Percentiles rank a stretch among this genome's conserved stretches.
phyloP scores from a whole-genome alignment of 495 filamentous ascomycete species.

The Hypoxylon fragiforme region DNA sequence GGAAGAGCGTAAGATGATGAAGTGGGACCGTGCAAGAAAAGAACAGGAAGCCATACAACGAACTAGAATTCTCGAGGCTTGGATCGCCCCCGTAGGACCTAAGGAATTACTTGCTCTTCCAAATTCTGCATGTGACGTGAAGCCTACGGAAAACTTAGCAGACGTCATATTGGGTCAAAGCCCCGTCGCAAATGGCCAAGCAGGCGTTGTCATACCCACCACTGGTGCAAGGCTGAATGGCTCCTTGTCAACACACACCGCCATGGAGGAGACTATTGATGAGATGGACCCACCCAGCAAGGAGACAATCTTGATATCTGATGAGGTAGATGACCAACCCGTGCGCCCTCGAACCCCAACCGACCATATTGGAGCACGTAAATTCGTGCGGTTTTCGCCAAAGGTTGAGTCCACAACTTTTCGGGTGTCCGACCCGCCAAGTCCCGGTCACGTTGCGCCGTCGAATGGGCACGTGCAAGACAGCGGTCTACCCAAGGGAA shows the following conservation, averaged over 20 bases:
- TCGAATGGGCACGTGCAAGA: slow-evolving; percentile 20
- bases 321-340: slow-evolving; percentile 8
- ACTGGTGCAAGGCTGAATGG: not conserved
- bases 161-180: not conserved
- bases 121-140: slow-evolving; percentile 36
- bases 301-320: not conserved
- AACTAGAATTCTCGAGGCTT: slow-evolving; percentile 40
- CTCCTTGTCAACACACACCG: not conserved
- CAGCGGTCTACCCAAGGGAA: slow-evolving; percentile 8
- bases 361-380: slow-evolving; percentile 44
- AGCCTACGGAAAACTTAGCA: not conserved
- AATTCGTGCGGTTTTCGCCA: slow-evolving; percentile 68
- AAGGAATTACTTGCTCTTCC: slow-evolving; percentile 44
- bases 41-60: slow-evolving; percentile 79
- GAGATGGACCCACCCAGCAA: not conserved
- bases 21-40: slow-evolving; percentile 83
- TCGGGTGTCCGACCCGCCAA: slow-evolving; percentile 51
- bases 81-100: slow-evolving; percentile 42
- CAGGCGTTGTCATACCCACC: not conserved
- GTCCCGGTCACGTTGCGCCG: slow-evolving; percentile 28
- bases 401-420: slow-evolving; percentile 61
- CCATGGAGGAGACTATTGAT: not conserved
- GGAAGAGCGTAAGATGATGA: slow-evolving; percentile 78
- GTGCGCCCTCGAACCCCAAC: slow-evolving; percentile 7
- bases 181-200: not conserved